These are phyloP conservation scores for Acorus gramineus DNA, from an alignment of 106 monocot species.

Conservation along the genomic window DNA sequence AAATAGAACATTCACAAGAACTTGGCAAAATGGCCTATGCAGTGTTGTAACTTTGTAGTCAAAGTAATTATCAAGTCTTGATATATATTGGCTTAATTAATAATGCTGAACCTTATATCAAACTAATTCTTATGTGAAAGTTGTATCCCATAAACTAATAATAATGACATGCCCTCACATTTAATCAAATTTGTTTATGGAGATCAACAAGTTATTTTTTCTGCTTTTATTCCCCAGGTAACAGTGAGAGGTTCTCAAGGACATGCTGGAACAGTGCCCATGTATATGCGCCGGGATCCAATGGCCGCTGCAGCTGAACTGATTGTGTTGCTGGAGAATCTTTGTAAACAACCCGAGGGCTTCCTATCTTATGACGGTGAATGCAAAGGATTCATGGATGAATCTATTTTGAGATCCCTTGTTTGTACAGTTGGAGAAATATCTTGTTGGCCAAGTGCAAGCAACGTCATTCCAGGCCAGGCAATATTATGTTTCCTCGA, in stretches of 20 bases:
- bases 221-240: slow-evolving; percentile 36
- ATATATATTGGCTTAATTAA: too few species aligned
- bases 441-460: slow-evolving; percentile 88
- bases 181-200: too few species aligned
- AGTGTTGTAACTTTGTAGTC: too few species aligned
- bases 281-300: slow-evolving; percentile 85
- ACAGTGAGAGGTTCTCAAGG: slow-evolving; percentile 76
- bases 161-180: too few species aligned
- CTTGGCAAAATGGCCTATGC: too few species aligned
- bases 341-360: slow-evolving; percentile 68
- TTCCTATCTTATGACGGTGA: slow-evolving; percentile 44
- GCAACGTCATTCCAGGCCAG: slow-evolving; percentile 98
- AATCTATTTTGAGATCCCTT: slow-evolving; percentile 60
- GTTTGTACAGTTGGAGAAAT: slow-evolving; percentile 96
- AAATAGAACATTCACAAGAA: too few species aligned
- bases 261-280: slow-evolving; percentile 95
- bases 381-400: slow-evolving; percentile 31
- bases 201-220: too few species aligned
- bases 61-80: too few species aligned
- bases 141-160: too few species aligned
- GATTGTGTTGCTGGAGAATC: slow-evolving; percentile 57
- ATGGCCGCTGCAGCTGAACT: slow-evolving; percentile 91
- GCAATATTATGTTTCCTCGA: slow-evolving; percentile 11
- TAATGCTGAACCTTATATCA: too few species aligned
- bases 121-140: too few species aligned